A percentile compares a stretch with the other conserved stretches of the same genome.
Conservation (phyloP, 2,329 filamentous ascomycete species). For the Trichoderma citrinoviride region DNA sequence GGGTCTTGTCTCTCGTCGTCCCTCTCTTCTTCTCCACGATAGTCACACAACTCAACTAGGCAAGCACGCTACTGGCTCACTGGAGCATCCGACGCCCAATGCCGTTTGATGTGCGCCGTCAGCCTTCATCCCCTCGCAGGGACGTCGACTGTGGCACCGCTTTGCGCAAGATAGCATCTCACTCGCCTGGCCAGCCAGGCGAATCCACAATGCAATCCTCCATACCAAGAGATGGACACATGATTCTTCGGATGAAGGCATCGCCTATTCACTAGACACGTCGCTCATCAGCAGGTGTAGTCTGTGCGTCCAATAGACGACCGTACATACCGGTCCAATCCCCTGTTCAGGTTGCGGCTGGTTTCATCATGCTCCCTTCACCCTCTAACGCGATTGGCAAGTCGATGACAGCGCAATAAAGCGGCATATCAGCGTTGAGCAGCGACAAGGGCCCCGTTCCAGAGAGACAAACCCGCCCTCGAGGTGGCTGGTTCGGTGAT, state of each 20-base stretch:
- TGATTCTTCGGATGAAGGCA: not conserved
- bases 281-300: conserved; percentile 1
- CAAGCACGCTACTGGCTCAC: not conserved
- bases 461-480: not conserved
- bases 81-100: not conserved
- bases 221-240: not conserved
- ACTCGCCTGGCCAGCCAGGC: not conserved
- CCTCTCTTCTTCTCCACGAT: not conserved
- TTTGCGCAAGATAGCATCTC: not conserved
- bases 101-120: not conserved
- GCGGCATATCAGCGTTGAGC: not conserved
- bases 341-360: not conserved
- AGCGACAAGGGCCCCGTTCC: not conserved
- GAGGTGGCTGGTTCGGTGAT: not conserved
- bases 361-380: not conserved
- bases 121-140: not conserved
- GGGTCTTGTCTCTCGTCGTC: not conserved
- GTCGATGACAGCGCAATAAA: not conserved
- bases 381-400: not conserved
- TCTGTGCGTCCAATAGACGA: conserved; percentile 2
- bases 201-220: not conserved
- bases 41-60: conserved; percentile 1
- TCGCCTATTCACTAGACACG: not conserved
- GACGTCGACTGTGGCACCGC: not conserved
- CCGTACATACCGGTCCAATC: not conserved